Evolutionary conservation across 306 rosid species (phyloP).

Genomic region (Prosopis cineraria): DNA sequence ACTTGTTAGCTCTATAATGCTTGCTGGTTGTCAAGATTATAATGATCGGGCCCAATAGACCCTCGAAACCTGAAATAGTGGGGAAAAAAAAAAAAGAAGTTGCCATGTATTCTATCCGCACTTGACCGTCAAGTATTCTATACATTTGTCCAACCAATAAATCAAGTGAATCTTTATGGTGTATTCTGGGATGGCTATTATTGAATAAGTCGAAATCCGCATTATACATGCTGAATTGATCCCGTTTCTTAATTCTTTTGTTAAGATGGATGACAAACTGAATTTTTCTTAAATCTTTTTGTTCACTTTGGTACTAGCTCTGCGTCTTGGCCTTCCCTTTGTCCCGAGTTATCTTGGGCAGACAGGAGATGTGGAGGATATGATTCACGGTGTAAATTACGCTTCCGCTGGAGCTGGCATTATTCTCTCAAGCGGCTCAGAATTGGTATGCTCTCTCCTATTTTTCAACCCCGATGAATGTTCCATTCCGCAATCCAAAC

Average conservation of each 20-base stretch:
- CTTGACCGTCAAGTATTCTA: neutral
- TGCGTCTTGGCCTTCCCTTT: constrained; percentile 85
- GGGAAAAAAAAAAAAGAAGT: neutral
- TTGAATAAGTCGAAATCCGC: neutral
- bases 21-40: neutral
- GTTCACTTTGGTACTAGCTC: constrained; percentile 41
- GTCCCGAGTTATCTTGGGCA: constrained; percentile 89
- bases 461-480: neutral
- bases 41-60: neutral
- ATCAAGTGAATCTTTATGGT: neutral
- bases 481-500: neutral
- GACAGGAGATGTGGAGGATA: constrained; percentile 54
- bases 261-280: neutral
- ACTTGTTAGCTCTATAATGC: neutral
- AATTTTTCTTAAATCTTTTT: neutral
- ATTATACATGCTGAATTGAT: neutral
- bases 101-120: neutral
- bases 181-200: neutral
- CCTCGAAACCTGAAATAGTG: neutral
- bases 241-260: constrained; percentile 9
- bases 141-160: neutral
- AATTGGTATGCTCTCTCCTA: constrained; percentile 56
- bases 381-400: constrained; percentile 79
- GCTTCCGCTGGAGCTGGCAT: constrained; percentile 97
- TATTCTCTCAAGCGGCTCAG: constrained; percentile 83